Percentiles rank a stretch among this genome's conserved stretches.
Conservation (phyloP, 2,329 filamentous ascomycete species). For the Botrytis deweyae region DNA sequence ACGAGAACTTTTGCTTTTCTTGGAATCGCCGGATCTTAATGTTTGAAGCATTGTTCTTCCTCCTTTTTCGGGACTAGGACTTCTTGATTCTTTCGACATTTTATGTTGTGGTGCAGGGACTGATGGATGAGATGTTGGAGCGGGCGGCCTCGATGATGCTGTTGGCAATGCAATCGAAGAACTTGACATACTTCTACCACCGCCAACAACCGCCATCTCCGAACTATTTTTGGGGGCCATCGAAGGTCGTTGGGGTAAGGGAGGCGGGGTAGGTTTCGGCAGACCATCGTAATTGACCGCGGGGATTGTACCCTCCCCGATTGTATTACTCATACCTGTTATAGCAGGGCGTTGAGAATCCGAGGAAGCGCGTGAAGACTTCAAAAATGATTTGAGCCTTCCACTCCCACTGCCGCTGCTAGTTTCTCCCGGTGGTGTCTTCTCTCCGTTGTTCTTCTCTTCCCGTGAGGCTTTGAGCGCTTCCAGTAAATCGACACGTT, state of each 20-base stretch:
- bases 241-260: conserved; percentile 56
- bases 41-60: conserved; percentile 60
- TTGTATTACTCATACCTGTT: conserved; percentile 38
- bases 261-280: conserved; percentile 60
- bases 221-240: conserved; percentile 50
- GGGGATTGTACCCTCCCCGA: conserved; percentile 79
- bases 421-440: conserved; percentile 75
- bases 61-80: conserved; percentile 57
- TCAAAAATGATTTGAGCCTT: conserved; percentile 20
- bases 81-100: conserved; percentile 44
- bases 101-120: conserved; percentile 26
- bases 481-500: conserved; percentile 84
- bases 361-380: conserved; percentile 11
- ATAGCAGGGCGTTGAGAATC: neutral
- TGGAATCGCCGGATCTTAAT: conserved; percentile 53
- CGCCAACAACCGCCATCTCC: conserved; percentile 44
- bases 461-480: conserved; percentile 68
- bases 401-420: conserved; percentile 47
- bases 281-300: conserved; percentile 77
- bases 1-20: conserved; percentile 44
- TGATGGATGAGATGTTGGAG: conserved; percentile 27
- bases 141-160: conserved; percentile 26
- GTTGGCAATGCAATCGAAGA: conserved; percentile 22
- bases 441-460: conserved; percentile 63
- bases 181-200: conserved; percentile 33